phyloP scores from a whole-genome alignment of 768 basidiomycete species.

The Tylopilus rubrobrunneus region DNA sequence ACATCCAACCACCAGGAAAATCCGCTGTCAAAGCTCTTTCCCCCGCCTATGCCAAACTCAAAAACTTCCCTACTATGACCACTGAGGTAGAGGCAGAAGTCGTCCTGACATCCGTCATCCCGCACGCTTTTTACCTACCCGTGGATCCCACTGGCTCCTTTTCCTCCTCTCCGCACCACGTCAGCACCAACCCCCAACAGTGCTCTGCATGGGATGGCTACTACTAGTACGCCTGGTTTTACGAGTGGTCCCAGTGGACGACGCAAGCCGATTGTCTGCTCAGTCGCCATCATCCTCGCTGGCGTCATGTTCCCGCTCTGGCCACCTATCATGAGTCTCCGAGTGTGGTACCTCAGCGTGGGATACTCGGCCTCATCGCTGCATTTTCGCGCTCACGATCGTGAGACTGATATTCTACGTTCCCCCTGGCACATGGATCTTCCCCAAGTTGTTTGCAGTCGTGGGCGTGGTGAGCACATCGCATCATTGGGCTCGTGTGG shows the following conservation, averaged over 20 bases:
- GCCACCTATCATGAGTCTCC: slow-evolving; percentile 88
- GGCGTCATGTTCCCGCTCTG: slow-evolving; percentile 99
- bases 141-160: slow-evolving; percentile 61
- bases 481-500: not conserved
- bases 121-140: slow-evolving; percentile 88
- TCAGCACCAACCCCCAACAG: slow-evolving; percentile 70
- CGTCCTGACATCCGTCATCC: slow-evolving; percentile 66
- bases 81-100: slow-evolving; percentile 71
- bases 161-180: slow-evolving; percentile 69
- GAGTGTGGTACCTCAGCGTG: slow-evolving; percentile 94
- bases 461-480: slow-evolving; percentile 86
- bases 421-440: slow-evolving; percentile 97
- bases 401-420: slow-evolving; percentile 91
- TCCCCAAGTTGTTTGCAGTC: slow-evolving; percentile 96
- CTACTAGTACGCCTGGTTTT: slow-evolving; percentile 98
- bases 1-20: slow-evolving; percentile 57
- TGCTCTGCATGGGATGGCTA: slow-evolving; percentile 75
- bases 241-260: slow-evolving; percentile 90
- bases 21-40: slow-evolving; percentile 89
- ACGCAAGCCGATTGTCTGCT: slow-evolving; percentile 86
- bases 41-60: slow-evolving; percentile 84
- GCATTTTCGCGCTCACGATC: slow-evolving; percentile 89
- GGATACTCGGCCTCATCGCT: slow-evolving; percentile 84
- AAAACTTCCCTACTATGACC: slow-evolving; percentile 70
- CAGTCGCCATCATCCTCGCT: slow-evolving; percentile 88